Conservation (phyloP, 2,329 filamentous ascomycete species). For the Pseudogymnoascus pannorum region DNA sequence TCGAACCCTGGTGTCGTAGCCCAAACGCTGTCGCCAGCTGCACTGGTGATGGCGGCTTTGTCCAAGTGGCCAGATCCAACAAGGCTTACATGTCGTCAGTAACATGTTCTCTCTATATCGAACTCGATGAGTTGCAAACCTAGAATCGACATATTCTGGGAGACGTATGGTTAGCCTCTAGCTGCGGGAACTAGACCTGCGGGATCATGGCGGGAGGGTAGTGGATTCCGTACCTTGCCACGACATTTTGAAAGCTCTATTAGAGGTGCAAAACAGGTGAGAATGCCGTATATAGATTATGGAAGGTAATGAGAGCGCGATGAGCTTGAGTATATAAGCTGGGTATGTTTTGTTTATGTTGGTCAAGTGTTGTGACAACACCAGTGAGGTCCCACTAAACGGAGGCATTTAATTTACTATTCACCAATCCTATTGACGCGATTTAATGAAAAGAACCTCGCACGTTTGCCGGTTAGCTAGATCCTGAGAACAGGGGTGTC, state of each 20-base stretch:
- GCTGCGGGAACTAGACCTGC: background rate
- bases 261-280: background rate
- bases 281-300: background rate
- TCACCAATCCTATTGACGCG: too few species aligned
- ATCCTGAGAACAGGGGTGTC: too few species aligned
- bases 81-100: slow-evolving; percentile 50
- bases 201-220: slow-evolving; percentile 24
- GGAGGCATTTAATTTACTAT: too few species aligned
- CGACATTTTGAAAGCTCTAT: slow-evolving; percentile 43
- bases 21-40: slow-evolving; percentile 74
- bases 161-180: background rate
- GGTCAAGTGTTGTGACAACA: too few species aligned
- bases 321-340: background rate
- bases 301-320: background rate
- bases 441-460: too few species aligned
- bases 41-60: slow-evolving; percentile 78
- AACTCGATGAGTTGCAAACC: slow-evolving; percentile 35
- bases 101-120: background rate
- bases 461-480: too few species aligned
- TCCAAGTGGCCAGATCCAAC: slow-evolving; percentile 72
- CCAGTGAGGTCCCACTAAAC: too few species aligned
- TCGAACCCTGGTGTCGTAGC: slow-evolving; percentile 60
- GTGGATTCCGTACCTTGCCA: slow-evolving; percentile 57
- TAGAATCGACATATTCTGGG: slow-evolving; percentile 53
- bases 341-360: background rate